phyloP scores from a whole-genome alignment of 305 asterid species.

The Fraxinus angustifolia region DNA sequence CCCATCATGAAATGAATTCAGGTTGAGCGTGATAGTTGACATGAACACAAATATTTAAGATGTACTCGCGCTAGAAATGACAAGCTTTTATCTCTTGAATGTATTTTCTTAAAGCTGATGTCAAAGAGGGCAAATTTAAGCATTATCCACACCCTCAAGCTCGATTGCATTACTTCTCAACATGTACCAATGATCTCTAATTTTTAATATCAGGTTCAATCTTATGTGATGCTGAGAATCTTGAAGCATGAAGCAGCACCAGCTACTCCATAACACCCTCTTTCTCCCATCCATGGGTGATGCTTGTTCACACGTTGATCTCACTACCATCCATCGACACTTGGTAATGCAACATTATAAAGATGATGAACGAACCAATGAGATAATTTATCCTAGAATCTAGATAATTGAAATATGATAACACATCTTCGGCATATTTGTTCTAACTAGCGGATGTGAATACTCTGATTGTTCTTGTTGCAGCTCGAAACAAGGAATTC shows the following conservation, averaged over 20 bases:
- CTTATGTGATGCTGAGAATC: conserved; percentile 86
- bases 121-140: neutral
- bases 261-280: conserved; percentile 82
- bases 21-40: neutral
- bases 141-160: neutral
- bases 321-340: conserved; percentile 89
- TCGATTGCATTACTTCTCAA: neutral
- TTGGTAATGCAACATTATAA: conserved; percentile 55
- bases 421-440: conserved; percentile 10
- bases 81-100: neutral
- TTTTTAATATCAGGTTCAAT: conserved; percentile 62
- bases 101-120: neutral
- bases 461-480: conserved; percentile 1
- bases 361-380: no score
- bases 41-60: neutral
- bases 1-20: neutral
- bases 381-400: conserved; percentile 35
- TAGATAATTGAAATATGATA: conserved; percentile 13
- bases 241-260: conserved; percentile 81
- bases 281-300: conserved; percentile 84
- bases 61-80: neutral
- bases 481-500: no score
- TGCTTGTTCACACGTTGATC: conserved; percentile 93
- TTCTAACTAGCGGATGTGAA: conserved; percentile 15
- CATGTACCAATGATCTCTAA: conserved; percentile 2